Evolutionary conservation across 495 filamentous ascomycete species (phyloP), one percentile per base, ranked within the genome.

Genomic region (Trichoderma orchidacearum): DNA sequence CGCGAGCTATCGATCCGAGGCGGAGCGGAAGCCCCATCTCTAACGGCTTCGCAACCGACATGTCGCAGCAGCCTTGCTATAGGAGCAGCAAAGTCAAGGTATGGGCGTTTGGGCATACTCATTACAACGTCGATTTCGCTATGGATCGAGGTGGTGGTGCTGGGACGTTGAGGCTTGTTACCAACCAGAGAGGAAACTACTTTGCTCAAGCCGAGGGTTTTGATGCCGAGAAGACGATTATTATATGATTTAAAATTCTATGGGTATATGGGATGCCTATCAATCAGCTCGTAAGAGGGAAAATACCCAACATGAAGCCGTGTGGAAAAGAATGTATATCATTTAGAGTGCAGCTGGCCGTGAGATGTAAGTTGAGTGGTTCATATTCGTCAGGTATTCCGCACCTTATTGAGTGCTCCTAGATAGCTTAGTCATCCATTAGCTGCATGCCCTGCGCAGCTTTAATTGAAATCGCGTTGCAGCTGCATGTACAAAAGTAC

Each of bases 51-150:
- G 62, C 67, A 8, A 79, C 75, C 0, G 77, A 81, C 61, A 55
- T 81, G 28, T 64, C 61, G 12, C 7, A 53, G 21, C 13, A 82
- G 57, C 27, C 32, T 30, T 81, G 79, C 54, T 83, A 71, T 71
- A 65, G 54, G 25, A 73, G 68, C 30, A 50, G 54, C 5, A 60
- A 59, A 2, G 79, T 82, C 4, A 66, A 64, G 38, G n/a, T 80
- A 7, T 80, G 76, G 78, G 79, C 72, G 12, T 83, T 78, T 64
- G 77, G 77, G 1, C 77, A 82, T 60, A 82, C 79, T 8, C 79
- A 83, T 64, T 78, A 67, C 60, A 80, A 77, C 58, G 72, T 67
- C 58, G 68, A 72, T 58, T 78, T 72, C 57, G 52, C 54, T 17
- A 63, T 64, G 17, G 45, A 56, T 25, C 41, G 54, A 18, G 45